Evolutionary conservation across 306 rosid species (phyloP).

Genomic region (Oxytropis ochrocephala): DNA sequence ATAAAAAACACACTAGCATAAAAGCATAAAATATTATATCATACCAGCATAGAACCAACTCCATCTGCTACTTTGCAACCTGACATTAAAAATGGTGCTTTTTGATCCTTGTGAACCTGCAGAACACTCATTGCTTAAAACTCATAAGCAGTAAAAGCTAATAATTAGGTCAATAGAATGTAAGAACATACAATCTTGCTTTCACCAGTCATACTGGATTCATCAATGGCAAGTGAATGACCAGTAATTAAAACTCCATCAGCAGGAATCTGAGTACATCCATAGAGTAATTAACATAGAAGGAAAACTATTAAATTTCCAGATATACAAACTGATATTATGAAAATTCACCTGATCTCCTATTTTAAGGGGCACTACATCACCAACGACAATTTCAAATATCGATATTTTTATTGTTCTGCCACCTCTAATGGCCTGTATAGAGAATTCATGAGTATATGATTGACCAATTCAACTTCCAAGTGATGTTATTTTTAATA

Average conservation of each 20-base stretch:
- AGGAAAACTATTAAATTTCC: neutral
- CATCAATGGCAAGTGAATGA: conserved; percentile 88
- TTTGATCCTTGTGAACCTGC: conserved; percentile 77
- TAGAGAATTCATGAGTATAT: conserved; percentile 19
- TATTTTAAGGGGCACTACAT: conserved; percentile 77
- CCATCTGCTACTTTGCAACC: conserved; percentile 98
- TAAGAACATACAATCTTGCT: conserved; percentile 73
- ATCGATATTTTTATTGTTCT: conserved; percentile 62
- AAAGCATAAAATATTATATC: neutral
- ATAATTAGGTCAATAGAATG: conserved; percentile 6
- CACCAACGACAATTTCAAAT: conserved; percentile 89
- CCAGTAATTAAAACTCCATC: conserved; percentile 78
- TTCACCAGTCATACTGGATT: conserved; percentile 98
- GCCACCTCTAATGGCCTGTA: conserved; percentile 75
- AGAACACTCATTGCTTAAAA: conserved; percentile 18
- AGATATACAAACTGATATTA: conserved; percentile 16
- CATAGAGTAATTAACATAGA: neutral
- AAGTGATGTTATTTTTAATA: neutral
- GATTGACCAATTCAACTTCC: conserved; percentile 22
- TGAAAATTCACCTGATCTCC: conserved; percentile 73
- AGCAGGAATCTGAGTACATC: conserved; percentile 63
- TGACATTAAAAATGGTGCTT: conserved; percentile 80
- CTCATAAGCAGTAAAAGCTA: neutral
- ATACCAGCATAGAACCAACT: conserved; percentile 86
- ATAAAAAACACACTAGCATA: neutral